These are phyloP conservation scores for Metschnikowia kofuensis DNA, from an alignment of 805 yeast genomes.

Conservation along the genomic window DNA sequence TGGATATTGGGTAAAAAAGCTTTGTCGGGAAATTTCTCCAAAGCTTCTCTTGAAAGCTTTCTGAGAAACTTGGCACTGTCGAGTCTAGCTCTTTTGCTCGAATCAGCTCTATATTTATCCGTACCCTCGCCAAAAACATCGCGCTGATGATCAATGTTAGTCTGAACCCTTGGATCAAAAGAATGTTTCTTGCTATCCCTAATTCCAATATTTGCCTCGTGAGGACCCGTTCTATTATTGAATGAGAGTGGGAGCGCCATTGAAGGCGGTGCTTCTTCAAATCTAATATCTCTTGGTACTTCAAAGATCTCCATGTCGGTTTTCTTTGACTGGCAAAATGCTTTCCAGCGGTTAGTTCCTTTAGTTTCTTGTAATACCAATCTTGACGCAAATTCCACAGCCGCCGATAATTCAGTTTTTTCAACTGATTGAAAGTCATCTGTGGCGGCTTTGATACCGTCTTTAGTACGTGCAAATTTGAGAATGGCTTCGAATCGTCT, in stretches of 20 bases:
- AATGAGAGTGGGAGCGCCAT: constrained; percentile 55
- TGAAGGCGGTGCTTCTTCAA: constrained; percentile 28
- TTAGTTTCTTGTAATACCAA: constrained; percentile 51
- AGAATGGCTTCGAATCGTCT: constrained; percentile 57
- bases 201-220: constrained; percentile 75
- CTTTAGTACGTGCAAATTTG: constrained; percentile 38
- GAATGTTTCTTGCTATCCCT: constrained; percentile 80
- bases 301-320: constrained; percentile 6
- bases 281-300: constrained; percentile 24
- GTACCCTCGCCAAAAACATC: constrained; percentile 78
- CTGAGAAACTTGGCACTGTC: constrained; percentile 55
- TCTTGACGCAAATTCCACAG: constrained; percentile 73
- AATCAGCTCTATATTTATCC: constrained; percentile 55
- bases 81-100: constrained; percentile 48
- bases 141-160: constrained; percentile 56
- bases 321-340: constrained; percentile 20
- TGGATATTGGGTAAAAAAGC: constrained; percentile 54
- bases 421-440: constrained; percentile 34
- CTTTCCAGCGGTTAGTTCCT: constrained; percentile 51
- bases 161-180: constrained; percentile 75
- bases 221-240: constrained; percentile 78
- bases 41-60: constrained; percentile 52
- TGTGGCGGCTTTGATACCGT: constrained; percentile 47
- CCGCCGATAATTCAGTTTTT: constrained; percentile 49
- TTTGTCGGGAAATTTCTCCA: constrained; percentile 30